Evolutionary conservation across 768 basidiomycete species (phyloP).

Genomic region (Phanerodontia chrysosporium): DNA sequence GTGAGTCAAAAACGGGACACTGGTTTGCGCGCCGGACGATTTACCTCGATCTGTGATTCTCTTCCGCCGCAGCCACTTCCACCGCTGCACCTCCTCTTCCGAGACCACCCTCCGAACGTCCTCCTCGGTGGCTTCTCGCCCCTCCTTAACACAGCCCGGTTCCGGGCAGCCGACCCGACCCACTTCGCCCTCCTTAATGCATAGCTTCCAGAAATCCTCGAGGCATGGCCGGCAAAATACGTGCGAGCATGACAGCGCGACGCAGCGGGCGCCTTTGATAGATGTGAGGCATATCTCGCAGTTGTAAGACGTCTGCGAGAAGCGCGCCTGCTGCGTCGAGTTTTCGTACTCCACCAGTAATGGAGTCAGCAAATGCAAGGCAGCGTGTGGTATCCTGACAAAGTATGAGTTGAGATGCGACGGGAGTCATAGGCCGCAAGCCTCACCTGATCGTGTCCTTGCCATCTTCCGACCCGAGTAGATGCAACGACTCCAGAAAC

Average conservation of each 20-base stretch:
- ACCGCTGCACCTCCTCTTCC: conserved; percentile 60
- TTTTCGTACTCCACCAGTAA: conserved; percentile 47
- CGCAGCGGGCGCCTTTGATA: conserved; percentile 71
- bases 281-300: conserved; percentile 77
- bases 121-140: conserved; percentile 58
- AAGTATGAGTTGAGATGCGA: conserved; percentile 3
- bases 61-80: conserved; percentile 77
- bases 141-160: conserved; percentile 67
- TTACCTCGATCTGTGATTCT: conserved; percentile 66
- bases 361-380: conserved; percentile 48
- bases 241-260: conserved; percentile 68
- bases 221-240: conserved; percentile 84
- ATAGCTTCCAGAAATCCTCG: conserved; percentile 76
- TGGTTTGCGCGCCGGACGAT: conserved; percentile 8
- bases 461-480: conserved; percentile 31
- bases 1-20: not conserved
- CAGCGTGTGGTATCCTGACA: conserved; percentile 50
- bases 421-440: too few species aligned
- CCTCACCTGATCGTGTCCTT: conserved; percentile 35
- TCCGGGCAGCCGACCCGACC: conserved; percentile 78
- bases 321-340: conserved; percentile 43
- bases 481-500: conserved; percentile 46
- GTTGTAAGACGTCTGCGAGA: conserved; percentile 59
- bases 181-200: conserved; percentile 76
- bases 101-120: conserved; percentile 71